Base-by-base conservation (phyloP, 306 rosid genomes). In the Rosa multiflora region DNA sequence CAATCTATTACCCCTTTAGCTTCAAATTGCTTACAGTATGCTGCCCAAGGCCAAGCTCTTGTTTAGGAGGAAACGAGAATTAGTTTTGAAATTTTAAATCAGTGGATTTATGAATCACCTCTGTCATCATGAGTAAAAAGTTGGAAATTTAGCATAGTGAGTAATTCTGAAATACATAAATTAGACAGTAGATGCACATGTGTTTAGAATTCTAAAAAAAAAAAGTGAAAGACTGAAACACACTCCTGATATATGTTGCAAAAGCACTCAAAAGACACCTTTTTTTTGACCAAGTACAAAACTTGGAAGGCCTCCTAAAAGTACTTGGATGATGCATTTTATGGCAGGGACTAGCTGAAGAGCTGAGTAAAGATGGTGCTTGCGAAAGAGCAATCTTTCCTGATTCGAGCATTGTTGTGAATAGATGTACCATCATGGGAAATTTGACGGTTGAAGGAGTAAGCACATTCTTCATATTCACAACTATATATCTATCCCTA, bases 341-440 rank as follows among this genome's bases (percentile, higher is more conserved):
- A 14, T 79, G 73, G 67, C 82, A 92, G 99, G 98, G 98, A 10
- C 82, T 95, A 85, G 90, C 96, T 5, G 84, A 84, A 39, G 98
- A 95, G 82, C 77, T 95, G 87, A 82, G 94, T 72, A 79, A 86
- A 82, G 98, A 92, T 47, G 99, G 99, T 53, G 98, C 99, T 17
- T 95, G 99, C 47, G 97, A 90, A 70, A 59, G 77, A 78, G 99
- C 96, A 70, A 91, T 95, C 42, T 95, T 95, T 82, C 98, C 99
- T 37, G 98, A 95, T 78, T 35, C 99, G 47, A 81, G 32, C 44
- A 14, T 79, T 61, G 84, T 90, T 1, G 21, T 84, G 69, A 58
- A 74, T 23, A 90, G 88, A 85, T 95, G 99, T 83, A 90, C 92
- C 26, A 80, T 95, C 81, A 77, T 83, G 77, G 99, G 97, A 35